phyloP scores from a whole-genome alignment of 495 filamentous ascomycete species.

The Podospora anserina region DNA sequence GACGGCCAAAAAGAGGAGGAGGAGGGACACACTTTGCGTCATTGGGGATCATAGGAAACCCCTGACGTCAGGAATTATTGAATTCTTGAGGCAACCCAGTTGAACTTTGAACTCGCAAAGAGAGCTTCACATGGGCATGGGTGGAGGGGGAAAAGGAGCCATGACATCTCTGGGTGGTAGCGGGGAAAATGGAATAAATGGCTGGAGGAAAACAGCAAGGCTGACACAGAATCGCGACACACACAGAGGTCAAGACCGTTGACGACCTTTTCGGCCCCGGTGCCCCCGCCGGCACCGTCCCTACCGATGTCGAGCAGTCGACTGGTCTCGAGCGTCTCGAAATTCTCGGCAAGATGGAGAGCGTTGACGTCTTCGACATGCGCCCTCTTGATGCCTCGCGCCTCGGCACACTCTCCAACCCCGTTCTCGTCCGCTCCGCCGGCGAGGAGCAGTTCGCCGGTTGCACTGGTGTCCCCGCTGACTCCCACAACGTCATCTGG shows the following conservation, averaged over 20 bases:
- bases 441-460: constrained; percentile 96
- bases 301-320: constrained; percentile 88
- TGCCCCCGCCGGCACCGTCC: constrained; percentile 75
- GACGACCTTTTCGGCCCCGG: constrained; percentile 82
- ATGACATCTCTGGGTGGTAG: background rate
- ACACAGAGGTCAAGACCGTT: constrained; percentile 74
- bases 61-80: constrained; percentile 21
- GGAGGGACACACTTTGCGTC: background rate
- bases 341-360: constrained; percentile 98
- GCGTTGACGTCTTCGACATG: constrained; percentile 98
- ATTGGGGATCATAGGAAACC: constrained; percentile 1
- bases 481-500: constrained; percentile 89
- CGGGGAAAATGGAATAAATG: background rate
- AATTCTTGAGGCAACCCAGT: background rate
- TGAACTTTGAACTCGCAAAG: background rate
- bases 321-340: constrained; percentile 98
- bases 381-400: constrained; percentile 84
- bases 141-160: background rate
- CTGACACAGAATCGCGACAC: constrained; percentile 19
- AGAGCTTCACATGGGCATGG: background rate
- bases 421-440: constrained; percentile 81
- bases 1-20: background rate
- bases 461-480: constrained; percentile 90
- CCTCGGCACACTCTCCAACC: constrained; percentile 73
- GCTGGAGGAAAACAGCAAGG: constrained; percentile 4